Conservation (phyloP, 495 filamentous ascomycete genomes). For the Haplographium delicatum region DNA sequence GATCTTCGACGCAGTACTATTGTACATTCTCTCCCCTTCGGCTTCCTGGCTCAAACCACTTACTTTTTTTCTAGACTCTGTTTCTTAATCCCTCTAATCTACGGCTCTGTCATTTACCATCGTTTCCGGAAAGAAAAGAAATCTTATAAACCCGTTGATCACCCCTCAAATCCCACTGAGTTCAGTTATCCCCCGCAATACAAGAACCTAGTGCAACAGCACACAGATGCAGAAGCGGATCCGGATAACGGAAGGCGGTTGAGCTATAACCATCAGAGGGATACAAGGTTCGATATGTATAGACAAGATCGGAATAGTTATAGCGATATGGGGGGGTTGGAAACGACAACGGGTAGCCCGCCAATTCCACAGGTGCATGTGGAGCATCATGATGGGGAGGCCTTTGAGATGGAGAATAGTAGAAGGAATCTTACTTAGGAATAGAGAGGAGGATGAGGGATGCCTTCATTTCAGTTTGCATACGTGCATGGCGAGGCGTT, state of each 20-base stretch:
- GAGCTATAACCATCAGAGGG: slow-evolving; percentile 18
- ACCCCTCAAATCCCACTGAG: background rate
- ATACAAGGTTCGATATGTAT: slow-evolving; percentile 15
- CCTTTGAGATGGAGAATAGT: slow-evolving; percentile 16
- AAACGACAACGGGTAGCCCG: background rate
- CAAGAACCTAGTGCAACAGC: background rate
- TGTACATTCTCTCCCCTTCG: slow-evolving; percentile 16
- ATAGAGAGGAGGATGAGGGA: slow-evolving; percentile 1
- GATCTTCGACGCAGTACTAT: slow-evolving; percentile 12
- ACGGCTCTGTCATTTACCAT: slow-evolving; percentile 31
- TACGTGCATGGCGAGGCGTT: too few relatives aligned
- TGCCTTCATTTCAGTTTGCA: too few relatives aligned
- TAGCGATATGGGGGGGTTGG: background rate
- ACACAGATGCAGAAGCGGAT: background rate
- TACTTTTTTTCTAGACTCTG: slow-evolving; percentile 17
- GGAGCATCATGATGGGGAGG: slow-evolving; percentile 14
- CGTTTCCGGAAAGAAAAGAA: slow-evolving; percentile 23
- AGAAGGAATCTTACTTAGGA: background rate
- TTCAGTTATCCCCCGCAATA: background rate
- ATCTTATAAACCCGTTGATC: slow-evolving; percentile 10
- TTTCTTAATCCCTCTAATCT: slow-evolving; percentile 30
- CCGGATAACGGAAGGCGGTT: background rate
- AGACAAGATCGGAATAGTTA: background rate
- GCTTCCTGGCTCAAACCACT: background rate
- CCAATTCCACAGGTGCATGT: background rate